These are phyloP conservation scores for Cryphonectria parasitica DNA, from an alignment of 2,329 filamentous ascomycete genomes.

Conservation along the genomic window DNA sequence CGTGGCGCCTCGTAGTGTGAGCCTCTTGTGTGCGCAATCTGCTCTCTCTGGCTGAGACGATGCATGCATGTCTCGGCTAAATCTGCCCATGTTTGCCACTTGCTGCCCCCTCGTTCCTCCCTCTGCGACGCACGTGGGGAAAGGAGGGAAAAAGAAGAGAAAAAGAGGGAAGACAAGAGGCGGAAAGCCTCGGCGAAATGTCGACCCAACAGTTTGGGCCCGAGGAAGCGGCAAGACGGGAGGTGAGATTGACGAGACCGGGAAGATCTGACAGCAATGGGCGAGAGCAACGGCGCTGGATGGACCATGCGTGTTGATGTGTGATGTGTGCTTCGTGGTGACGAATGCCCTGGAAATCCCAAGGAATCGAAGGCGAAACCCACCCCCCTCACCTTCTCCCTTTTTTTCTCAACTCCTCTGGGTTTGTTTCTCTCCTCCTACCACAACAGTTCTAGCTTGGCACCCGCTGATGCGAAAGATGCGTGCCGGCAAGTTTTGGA, in stretches of 20 bases:
- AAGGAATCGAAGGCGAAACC: not conserved
- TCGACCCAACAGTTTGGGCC: constrained; percentile 17
- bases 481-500: constrained; percentile 4
- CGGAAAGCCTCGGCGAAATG: constrained; percentile 6
- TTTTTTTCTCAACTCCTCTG: not conserved
- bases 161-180: not conserved
- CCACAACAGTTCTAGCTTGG: not conserved
- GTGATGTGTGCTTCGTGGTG: not conserved
- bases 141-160: too few relatives aligned
- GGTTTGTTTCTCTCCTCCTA: not conserved
- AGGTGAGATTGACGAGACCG: constrained; percentile 23
- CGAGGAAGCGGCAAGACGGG: constrained; percentile 12
- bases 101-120: not conserved
- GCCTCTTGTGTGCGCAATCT: constrained; percentile 30
- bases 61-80: constrained; percentile 30
- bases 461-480: constrained; percentile 5
- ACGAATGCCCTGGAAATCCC: not conserved
- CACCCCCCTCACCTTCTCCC: not conserved
- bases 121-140: not conserved
- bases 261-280: constrained; percentile 20
- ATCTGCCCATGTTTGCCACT: constrained; percentile 25
- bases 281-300: not conserved
- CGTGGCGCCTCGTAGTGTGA: constrained; percentile 25
- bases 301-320: not conserved
- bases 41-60: constrained; percentile 14